These are phyloP conservation scores for Hansfordia pulvinata DNA, from an alignment of 2,329 filamentous ascomycete species.

Conservation along the genomic window DNA sequence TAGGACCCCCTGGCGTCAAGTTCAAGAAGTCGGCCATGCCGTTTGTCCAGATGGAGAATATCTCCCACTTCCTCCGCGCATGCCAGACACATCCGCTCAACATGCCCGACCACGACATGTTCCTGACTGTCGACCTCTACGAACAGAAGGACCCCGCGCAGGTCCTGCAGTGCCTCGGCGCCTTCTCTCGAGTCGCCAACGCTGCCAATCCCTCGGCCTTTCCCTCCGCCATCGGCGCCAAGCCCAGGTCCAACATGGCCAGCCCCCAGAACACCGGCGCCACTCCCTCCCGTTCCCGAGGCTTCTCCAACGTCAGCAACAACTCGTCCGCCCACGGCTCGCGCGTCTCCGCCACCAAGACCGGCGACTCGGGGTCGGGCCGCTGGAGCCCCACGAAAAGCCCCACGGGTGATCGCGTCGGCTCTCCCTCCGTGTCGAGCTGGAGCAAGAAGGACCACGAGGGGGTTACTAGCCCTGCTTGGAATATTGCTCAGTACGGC, in stretches of 20 bases:
- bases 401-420: slow-evolving; percentile 35
- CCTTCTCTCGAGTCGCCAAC: slow-evolving; percentile 82
- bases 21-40: slow-evolving; percentile 93
- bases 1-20: slow-evolving; percentile 66
- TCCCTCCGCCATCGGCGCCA: slow-evolving; percentile 65
- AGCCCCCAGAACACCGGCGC: slow-evolving; percentile 55
- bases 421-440: slow-evolving; percentile 55
- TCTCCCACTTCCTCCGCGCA: slow-evolving; percentile 84
- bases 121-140: slow-evolving; percentile 92
- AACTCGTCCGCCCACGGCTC: slow-evolving; percentile 34
- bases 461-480: slow-evolving; percentile 69
- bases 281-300: slow-evolving; percentile 34
- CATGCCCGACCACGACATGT: slow-evolving; percentile 86
- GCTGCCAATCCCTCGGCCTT: slow-evolving; percentile 60
- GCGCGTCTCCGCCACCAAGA: slow-evolving; percentile 23
- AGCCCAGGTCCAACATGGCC: slow-evolving; percentile 41
- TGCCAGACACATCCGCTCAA: slow-evolving; percentile 76
- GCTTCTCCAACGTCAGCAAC: slow-evolving; percentile 44
- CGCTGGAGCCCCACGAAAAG: slow-evolving; percentile 51
- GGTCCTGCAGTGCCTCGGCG: slow-evolving; percentile 80
- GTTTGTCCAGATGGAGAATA: slow-evolving; percentile 99
- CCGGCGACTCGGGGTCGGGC: slow-evolving; percentile 39
- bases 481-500: slow-evolving; percentile 97
- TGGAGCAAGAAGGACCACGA: slow-evolving; percentile 86
- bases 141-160: slow-evolving; percentile 93